Percentiles rank a stretch among this genome's conserved stretches.
Evolutionary conservation across 176 grass and related monocot genomes (phyloP).

Genomic region (Aechmea fasciata): DNA sequence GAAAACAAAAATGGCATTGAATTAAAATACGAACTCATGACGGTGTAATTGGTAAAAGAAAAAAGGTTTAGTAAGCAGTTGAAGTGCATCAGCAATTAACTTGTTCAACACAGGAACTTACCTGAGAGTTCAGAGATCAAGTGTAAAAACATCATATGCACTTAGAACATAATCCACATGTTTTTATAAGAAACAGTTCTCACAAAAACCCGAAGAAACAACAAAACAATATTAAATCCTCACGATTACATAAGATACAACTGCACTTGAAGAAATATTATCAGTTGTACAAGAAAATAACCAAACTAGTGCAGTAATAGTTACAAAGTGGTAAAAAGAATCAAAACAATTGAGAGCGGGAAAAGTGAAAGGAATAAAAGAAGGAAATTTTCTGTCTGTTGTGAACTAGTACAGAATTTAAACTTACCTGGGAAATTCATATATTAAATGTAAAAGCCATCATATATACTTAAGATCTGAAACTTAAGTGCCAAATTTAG

Average conservation of each 20-base stretch:
- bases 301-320: too few relatives aligned
- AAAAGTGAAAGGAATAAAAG: too few relatives aligned
- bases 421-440: constrained; percentile 48
- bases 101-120: constrained; percentile 52
- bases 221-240: too few relatives aligned
- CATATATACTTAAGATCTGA: constrained; percentile 25
- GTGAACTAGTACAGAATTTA: background rate
- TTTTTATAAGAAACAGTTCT: background rate
- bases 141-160: constrained; percentile 55
- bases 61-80: constrained; percentile 5
- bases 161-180: background rate
- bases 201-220: too few relatives aligned
- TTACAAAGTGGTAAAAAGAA: too few relatives aligned
- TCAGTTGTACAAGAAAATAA: too few relatives aligned
- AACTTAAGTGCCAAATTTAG: too few relatives aligned
- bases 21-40: background rate
- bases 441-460: constrained; percentile 53
- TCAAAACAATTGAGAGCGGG: too few relatives aligned
- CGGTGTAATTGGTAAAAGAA: background rate
- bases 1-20: background rate
- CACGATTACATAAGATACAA: too few relatives aligned
- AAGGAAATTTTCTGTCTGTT: too few relatives aligned
- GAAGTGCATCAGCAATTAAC: constrained; percentile 47
- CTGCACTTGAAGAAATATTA: too few relatives aligned
- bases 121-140: constrained; percentile 69